These are phyloP conservation scores for Coprinellus micaceus DNA, from an alignment of 768 basidiomycete species.

Conservation along the genomic window DNA sequence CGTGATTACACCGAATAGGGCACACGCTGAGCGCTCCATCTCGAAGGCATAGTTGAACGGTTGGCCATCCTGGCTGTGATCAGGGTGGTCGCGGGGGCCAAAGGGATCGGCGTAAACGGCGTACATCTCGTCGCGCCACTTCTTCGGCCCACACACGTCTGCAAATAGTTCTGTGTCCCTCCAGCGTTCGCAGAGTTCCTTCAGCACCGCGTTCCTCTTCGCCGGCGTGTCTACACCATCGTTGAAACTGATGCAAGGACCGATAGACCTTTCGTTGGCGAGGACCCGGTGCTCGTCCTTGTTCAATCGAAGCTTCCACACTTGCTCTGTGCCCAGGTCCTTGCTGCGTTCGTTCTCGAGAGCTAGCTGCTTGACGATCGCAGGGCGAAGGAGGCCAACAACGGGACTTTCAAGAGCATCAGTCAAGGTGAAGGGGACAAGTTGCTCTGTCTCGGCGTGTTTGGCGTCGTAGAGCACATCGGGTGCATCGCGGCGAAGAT, in stretches of 20 bases:
- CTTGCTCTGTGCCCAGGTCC: slow-evolving; percentile 25
- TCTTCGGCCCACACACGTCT: slow-evolving; percentile 64
- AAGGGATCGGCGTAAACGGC: slow-evolving; percentile 71
- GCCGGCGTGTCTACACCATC: slow-evolving; percentile 48
- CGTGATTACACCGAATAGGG: slow-evolving; percentile 85
- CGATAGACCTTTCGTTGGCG: slow-evolving; percentile 20
- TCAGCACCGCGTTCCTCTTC: slow-evolving; percentile 60
- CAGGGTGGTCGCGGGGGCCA: slow-evolving; percentile 48
- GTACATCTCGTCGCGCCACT: slow-evolving; percentile 89
- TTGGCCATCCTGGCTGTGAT: slow-evolving; percentile 27
- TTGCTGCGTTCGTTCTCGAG: slow-evolving; percentile 43
- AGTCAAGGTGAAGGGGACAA: slow-evolving; percentile 14
- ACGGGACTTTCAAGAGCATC: slow-evolving; percentile 43
- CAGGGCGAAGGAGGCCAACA: slow-evolving; percentile 58
- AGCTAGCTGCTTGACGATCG: slow-evolving; percentile 50
- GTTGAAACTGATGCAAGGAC: slow-evolving; percentile 49
- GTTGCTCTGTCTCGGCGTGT: slow-evolving; percentile 11
- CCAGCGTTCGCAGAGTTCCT: slow-evolving; percentile 72
- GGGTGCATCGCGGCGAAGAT: slow-evolving; percentile 26
- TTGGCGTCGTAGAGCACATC: slow-evolving; percentile 14
- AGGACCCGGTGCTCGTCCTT: slow-evolving; percentile 22
- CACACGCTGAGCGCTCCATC: slow-evolving; percentile 87
- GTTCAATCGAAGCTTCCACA: slow-evolving; percentile 40
- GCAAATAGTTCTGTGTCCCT: slow-evolving; percentile 59
- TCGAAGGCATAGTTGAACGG: slow-evolving; percentile 71